Base-by-base conservation (phyloP, 352 stramenopile species). In the Phytophthora agathidicida region DNA sequence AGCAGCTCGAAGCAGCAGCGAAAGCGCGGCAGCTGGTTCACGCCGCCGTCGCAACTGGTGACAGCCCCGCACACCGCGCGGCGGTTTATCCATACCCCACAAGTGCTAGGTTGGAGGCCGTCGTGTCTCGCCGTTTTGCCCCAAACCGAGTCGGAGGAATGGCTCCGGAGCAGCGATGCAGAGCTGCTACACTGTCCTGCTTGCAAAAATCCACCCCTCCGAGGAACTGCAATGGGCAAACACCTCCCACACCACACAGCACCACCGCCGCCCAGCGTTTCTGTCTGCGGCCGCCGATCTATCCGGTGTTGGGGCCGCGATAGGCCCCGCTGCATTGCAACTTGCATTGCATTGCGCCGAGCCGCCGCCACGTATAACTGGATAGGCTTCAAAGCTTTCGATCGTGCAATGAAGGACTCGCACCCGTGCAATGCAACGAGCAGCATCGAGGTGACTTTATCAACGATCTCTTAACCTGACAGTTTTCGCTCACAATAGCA, bases 301-400 rank as follows among this genome's bases (percentile, higher is more conserved):
- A 71, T 68, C 37, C 48, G 49, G 45, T 68, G 57, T 68, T 56
- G 14, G 14, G 19, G 26, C 26, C 17, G 45, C 51, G 49, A 65
- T 68, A 68, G 64, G 28, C n/a, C 58, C 19, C 13, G 24, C 37
- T n/a, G n/a, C n/a, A n/a, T n/a, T n/a, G n/a, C n/a, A n/a, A n/a
- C n/a, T n/a, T n/a, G n/a, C n/a, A n/a, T n/a, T 19, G 54, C 33
- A 39, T 45, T 59, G 33, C 16, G 45, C 32, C 17, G 30, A 24
- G 30, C 43, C n/a, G n/a, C n/a, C 22, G 30, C 53, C 57, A 63
- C 48, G 33, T 54, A 62, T 56, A 28, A 0, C 61, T 52, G 64
- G 64, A 69, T 47, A 65, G 64, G 30, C 58, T 35, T n/a, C 31
- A 13, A 46, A 28, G 47, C 6, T n/a, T 36, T 36, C 24, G 51